These are phyloP conservation scores for Globisporangium polare DNA, from an alignment of 352 stramenopile genomes.

Conservation along the genomic window DNA sequence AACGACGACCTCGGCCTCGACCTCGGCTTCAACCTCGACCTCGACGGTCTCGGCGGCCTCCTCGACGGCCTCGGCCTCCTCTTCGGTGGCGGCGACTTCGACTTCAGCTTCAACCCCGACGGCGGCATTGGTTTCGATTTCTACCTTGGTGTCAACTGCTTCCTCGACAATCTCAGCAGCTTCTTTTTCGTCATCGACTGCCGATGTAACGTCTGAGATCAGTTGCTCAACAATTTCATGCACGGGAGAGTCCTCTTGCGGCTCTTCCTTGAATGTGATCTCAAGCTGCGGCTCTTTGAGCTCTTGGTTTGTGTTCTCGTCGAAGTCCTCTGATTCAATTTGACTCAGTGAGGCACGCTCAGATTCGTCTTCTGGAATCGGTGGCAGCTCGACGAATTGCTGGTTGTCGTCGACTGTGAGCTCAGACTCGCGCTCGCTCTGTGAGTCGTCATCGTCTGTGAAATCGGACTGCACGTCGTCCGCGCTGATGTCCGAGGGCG, in stretches of 20 bases:
- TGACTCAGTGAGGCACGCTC: conserved; percentile 13
- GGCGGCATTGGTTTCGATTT: neutral
- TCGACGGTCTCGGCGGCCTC: too few species aligned
- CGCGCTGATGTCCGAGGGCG: conserved; percentile 7
- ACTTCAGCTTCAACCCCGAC: neutral
- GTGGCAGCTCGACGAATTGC: conserved; percentile 19
- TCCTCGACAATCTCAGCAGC: neutral
- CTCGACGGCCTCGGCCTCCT: too few species aligned
- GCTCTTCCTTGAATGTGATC: neutral
- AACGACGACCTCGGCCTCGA: too few species aligned
- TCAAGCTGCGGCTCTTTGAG: conserved; percentile 13
- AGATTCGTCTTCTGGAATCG: conserved; percentile 28
- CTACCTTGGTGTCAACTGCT: neutral
- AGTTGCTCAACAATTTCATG: neutral
- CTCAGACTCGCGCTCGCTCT: conserved; percentile 1
- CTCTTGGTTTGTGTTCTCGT: conserved; percentile 14
- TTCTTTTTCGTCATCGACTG: neutral
- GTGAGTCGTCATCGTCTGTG: conserved; percentile 2
- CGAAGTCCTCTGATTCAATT: conserved; percentile 4
- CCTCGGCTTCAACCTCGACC: too few species aligned
- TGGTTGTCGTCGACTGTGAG: conserved; percentile 20
- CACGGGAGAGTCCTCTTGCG: neutral
- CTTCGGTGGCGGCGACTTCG: neutral
- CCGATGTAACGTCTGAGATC: neutral
- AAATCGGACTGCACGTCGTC: conserved; percentile 8